These are phyloP conservation scores for Tricholoma bakamatsutake DNA, from an alignment of 768 basidiomycete genomes.

Conservation along the genomic window DNA sequence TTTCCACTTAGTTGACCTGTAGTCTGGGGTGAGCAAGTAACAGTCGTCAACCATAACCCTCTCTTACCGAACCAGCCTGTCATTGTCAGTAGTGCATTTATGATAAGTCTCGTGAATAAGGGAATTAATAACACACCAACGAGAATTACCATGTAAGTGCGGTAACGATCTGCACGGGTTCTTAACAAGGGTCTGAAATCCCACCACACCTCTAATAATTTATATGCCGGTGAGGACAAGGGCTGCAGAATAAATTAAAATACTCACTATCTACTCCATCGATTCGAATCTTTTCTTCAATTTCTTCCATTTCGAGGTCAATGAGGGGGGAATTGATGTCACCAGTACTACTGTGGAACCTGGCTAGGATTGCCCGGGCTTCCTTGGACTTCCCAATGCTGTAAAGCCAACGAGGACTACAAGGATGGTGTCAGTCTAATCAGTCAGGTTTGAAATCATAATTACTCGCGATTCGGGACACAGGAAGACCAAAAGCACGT, in stretches of 20 bases:
- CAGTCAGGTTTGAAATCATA: background rate
- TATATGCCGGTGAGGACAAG: background rate
- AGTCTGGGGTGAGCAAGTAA: slow-evolving; percentile 1
- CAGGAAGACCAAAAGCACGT: slow-evolving; percentile 38
- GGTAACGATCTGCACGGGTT: slow-evolving; percentile 38
- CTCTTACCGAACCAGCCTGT: slow-evolving; percentile 21
- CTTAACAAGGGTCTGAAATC: slow-evolving; percentile 48
- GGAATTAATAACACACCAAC: slow-evolving; percentile 28
- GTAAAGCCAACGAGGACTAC: slow-evolving; percentile 48
- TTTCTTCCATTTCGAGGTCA: slow-evolving; percentile 46
- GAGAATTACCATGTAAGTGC: slow-evolving; percentile 45
- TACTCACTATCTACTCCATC: slow-evolving; percentile 40
- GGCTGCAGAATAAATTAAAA: background rate
- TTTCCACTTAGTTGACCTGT: slow-evolving; percentile 44
- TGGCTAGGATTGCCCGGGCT: slow-evolving; percentile 40
- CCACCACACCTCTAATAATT: slow-evolving; percentile 40
- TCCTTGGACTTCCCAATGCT: slow-evolving; percentile 36
- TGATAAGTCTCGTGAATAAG: background rate
- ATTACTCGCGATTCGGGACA: slow-evolving; percentile 44
- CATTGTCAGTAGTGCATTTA: background rate
- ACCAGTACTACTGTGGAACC: slow-evolving; percentile 40
- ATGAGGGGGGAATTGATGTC: slow-evolving; percentile 46
- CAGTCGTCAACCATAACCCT: slow-evolving; percentile 1
- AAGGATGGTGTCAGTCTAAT: background rate
- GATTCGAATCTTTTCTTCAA: slow-evolving; percentile 43